These are phyloP conservation scores for Chlorella sp. DNA, from an alignment of 139 green algal species.

Conservation along the genomic window DNA sequence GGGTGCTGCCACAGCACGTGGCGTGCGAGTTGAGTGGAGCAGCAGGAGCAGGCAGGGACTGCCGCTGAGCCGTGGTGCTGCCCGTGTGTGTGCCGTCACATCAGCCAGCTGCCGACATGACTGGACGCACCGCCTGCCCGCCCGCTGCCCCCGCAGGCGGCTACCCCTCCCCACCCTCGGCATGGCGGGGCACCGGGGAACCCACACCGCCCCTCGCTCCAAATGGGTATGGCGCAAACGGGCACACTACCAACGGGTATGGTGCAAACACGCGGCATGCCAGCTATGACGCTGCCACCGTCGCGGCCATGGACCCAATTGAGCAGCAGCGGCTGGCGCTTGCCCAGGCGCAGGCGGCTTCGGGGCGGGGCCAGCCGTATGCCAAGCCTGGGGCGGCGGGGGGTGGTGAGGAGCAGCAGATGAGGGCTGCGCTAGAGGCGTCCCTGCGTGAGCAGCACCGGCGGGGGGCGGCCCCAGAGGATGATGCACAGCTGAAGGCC, in stretches of 20 bases:
- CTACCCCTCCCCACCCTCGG: neutral
- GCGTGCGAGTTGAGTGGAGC: too few species aligned
- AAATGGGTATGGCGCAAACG: conserved; percentile 9
- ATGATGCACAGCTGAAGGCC: conserved; percentile 16
- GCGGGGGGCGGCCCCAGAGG: neutral
- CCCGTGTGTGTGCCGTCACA: too few species aligned
- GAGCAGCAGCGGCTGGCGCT: conserved; percentile 34
- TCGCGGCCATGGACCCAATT: conserved; percentile 16
- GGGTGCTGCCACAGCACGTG: too few species aligned
- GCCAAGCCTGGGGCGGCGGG: neutral
- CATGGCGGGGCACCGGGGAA: neutral
- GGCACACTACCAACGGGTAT: neutral
- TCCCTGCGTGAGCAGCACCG: conserved; percentile 37
- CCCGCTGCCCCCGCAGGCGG: neutral
- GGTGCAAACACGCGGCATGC: neutral
- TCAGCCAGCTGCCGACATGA: too few species aligned
- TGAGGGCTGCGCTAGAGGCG: conserved; percentile 32
- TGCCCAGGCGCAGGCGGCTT: neutral
- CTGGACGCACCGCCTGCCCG: neutral
- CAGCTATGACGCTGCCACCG: neutral
- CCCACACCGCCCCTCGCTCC: neutral
- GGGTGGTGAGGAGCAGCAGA: conserved; percentile 7
- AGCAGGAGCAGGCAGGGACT: too few species aligned
- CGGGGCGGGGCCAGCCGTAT: neutral
- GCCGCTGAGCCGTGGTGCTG: too few species aligned